Evolutionary conservation across 495 filamentous ascomycete genomes (phyloP).

Genomic region (Penicillium cinerascens): DNA sequence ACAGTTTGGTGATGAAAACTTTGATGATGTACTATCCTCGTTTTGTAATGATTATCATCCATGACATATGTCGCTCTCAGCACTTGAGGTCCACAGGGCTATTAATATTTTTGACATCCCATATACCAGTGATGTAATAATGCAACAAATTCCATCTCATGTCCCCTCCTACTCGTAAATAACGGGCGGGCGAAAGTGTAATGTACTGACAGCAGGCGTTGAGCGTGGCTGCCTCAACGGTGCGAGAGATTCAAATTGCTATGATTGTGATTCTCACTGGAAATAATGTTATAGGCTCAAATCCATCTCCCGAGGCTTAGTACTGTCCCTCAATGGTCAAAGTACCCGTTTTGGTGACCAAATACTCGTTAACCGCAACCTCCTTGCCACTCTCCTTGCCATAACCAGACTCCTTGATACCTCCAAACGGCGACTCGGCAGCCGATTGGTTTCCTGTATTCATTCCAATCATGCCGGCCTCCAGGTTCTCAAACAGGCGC

Average conservation of each 20-base stretch:
- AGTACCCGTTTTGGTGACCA: slow-evolving; percentile 70
- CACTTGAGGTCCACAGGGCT: no score
- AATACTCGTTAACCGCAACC: slow-evolving; percentile 64
- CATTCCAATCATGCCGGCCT: slow-evolving; percentile 74
- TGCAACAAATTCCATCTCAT: no score
- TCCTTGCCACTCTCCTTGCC: slow-evolving; percentile 75
- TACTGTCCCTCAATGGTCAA: slow-evolving; percentile 61
- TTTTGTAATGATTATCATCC: slow-evolving; percentile 2
- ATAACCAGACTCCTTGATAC: slow-evolving; percentile 73
- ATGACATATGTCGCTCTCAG: no score
- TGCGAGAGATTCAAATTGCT: not conserved
- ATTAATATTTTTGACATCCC: no score
- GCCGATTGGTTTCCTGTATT: slow-evolving; percentile 65
- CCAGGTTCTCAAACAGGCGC: slow-evolving; percentile 68
- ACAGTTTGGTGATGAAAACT: not conserved
- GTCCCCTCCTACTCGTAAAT: not conserved
- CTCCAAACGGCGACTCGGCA: slow-evolving; percentile 70
- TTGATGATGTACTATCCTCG: slow-evolving; percentile 1
- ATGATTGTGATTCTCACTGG: not conserved
- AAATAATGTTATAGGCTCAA: not conserved
- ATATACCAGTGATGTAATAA: no score
- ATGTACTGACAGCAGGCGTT: not conserved
- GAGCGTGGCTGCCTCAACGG: not conserved
- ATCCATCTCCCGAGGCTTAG: slow-evolving; percentile 6
- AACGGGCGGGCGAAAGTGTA: not conserved